Evolutionary conservation across 2,329 filamentous ascomycete species (phyloP).

Genomic region (Sclerotinia spermophila): DNA sequence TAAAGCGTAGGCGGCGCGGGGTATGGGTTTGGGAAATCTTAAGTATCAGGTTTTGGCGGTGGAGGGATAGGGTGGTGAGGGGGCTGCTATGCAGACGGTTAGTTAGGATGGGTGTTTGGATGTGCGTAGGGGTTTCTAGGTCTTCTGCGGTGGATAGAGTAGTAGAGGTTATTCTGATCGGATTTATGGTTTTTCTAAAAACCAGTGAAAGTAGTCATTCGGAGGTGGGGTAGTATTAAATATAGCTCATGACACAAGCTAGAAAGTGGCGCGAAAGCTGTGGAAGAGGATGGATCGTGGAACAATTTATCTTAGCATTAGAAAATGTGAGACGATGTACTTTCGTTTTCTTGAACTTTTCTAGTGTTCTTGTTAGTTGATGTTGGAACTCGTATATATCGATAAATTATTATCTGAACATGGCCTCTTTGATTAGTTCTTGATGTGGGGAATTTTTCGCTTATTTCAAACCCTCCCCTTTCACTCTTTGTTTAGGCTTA

Average conservation of each 20-base stretch:
- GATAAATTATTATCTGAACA: not conserved
- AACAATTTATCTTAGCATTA: not conserved
- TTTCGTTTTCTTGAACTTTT: not conserved
- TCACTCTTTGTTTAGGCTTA: not conserved
- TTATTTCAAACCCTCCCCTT: not conserved
- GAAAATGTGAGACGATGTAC: not conserved
- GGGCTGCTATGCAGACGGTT: not conserved
- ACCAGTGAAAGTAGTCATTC: not conserved
- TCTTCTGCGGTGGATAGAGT: not conserved
- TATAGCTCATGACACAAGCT: not conserved
- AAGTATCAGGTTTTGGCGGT: constrained; percentile 20
- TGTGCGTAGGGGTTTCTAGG: not conserved
- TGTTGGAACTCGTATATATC: not conserved
- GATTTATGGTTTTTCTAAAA: not conserved
- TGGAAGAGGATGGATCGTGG: not conserved
- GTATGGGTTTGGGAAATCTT: constrained; percentile 46
- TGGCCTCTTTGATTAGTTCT: not conserved
- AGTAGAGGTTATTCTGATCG: not conserved
- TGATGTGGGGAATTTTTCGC: not conserved
- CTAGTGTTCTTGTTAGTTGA: not conserved
- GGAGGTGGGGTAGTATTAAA: not conserved
- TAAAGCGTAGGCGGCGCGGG: constrained; percentile 47
- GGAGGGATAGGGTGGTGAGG: constrained; percentile 14
- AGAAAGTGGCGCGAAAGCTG: not conserved
- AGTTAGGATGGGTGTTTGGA: not conserved